Base-by-base conservation (phyloP, 768 basidiomycete species). In the Cyathus striatus region DNA sequence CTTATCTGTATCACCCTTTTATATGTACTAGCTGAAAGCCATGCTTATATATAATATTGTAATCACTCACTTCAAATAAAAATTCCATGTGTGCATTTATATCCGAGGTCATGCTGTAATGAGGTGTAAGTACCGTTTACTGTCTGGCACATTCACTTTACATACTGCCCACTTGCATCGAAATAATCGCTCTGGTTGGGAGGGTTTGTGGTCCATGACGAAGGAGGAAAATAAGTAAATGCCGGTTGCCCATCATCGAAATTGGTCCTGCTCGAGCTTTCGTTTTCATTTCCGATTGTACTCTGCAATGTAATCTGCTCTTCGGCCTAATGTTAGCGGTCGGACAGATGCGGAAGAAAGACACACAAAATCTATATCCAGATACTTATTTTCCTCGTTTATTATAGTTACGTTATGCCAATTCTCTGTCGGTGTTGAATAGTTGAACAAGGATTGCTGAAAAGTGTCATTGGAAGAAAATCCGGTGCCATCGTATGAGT, bases 131-230 rank as follows among this genome's bases (percentile, higher is more conserved):
- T n/a, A n/a, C n/a, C n/a, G n/a, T n/a, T n/a, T n/a, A n/a, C n/a
- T n/a, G n/a, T n/a, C n/a, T n/a, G n/a, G n/a, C n/a, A n/a, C n/a
- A n/a, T 16, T 22, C 30, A 14, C 7, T 37, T 6, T 17, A 60
- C 65, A 25, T 46, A 67, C 73, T 70, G 73, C 42, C 67, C 73
- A 36, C 69, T 62, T 6, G 70, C 71, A 10, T 51, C 59, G 47
- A 72, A 76, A 18, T 63, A 50, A 26, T 65, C 68, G 2, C 68
- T 30, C 14, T 49, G 39, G 24, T 48, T 48, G n/a, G n/a, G n/a
- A 14, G 63, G 52, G 40, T 51, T 62, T 4, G 62, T 58, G 4
- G 32, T 49, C 75, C 73, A 76, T 4, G 51, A 45, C 22, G 51
- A 46, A 6, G 55, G 9, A 2, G 60, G 54, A 10, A 57, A 52